Conservation (phyloP, 1,284 basidiomycete species). For the Pseudozyma pruni region DNA sequence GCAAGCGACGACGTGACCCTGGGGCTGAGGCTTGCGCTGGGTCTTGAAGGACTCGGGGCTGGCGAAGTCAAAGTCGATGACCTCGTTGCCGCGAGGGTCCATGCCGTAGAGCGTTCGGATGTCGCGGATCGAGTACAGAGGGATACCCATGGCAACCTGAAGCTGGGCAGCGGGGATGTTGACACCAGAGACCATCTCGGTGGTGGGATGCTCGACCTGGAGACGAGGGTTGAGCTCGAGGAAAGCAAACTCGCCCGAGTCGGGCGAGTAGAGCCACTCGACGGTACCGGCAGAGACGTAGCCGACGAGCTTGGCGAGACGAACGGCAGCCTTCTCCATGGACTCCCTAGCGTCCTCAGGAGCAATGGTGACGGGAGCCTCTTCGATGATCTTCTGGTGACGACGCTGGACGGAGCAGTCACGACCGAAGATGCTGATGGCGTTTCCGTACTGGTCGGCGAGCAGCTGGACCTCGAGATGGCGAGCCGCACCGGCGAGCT, state of each 20-base stretch:
- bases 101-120: conserved; percentile 93
- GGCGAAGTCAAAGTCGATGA: conserved; percentile 86
- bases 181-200: conserved; percentile 99
- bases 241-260: conserved; percentile 94
- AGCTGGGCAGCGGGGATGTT: conserved; percentile 97
- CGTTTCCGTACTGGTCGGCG: conserved; percentile 99
- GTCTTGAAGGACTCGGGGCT: conserved; percentile 82
- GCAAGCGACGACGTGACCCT: conserved; percentile 98
- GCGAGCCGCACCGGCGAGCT: conserved; percentile 94
- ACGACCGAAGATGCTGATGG: conserved; percentile 97
- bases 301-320: conserved; percentile 95
- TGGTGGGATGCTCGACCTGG: conserved; percentile 95
- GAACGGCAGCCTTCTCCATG: conserved; percentile 98
- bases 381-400: conserved; percentile 99
- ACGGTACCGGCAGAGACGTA: conserved; percentile 99
- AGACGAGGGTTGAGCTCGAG: conserved; percentile 99
- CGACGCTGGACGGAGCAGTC: conserved; percentile 99
- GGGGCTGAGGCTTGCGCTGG: conserved; percentile 94
- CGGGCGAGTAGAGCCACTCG: conserved; percentile 95
- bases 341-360: conserved; percentile 77
- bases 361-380: conserved; percentile 98
- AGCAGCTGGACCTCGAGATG: conserved; percentile 98
- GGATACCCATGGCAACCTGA: conserved; percentile 98
- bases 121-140: conserved; percentile 92
- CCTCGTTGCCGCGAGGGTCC: conserved; percentile 56